These are phyloP conservation scores for Filobasidium floriforme DNA, from an alignment of 768 basidiomycete genomes.

Conservation along the genomic window DNA sequence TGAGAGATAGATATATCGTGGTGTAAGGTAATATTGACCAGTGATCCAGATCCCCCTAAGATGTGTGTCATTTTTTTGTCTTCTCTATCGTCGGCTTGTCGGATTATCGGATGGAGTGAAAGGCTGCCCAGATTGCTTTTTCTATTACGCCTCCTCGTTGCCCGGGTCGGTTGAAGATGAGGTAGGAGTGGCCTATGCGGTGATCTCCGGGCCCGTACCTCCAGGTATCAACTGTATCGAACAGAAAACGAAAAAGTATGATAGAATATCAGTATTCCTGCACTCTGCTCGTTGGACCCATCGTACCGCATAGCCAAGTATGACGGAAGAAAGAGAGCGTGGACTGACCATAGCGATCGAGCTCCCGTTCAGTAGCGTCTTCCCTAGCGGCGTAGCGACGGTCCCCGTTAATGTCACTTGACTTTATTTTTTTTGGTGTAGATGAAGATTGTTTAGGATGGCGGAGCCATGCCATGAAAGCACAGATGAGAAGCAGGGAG, in stretches of 20 bases:
- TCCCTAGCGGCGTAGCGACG: slow-evolving; percentile 71
- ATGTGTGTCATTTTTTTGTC: too few species aligned
- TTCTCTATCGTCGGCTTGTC: too few species aligned
- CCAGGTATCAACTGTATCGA: not conserved
- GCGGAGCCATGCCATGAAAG: not conserved
- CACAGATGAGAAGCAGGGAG: not conserved
- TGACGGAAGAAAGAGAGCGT: not conserved
- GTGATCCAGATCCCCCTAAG: too few species aligned
- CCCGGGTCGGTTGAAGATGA: too few species aligned
- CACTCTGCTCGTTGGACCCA: not conserved
- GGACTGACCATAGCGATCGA: slow-evolving; percentile 81
- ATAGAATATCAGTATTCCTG: not conserved
- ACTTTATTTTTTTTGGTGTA: too few species aligned
- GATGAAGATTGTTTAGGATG: too few species aligned
- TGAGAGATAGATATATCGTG: too few species aligned
- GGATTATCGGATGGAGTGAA: too few species aligned
- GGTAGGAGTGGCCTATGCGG: too few species aligned
- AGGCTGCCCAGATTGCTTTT: too few species aligned
- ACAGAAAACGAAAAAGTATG: not conserved
- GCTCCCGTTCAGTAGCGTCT: slow-evolving; percentile 47
- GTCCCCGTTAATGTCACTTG: slow-evolving; percentile 71
- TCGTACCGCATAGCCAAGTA: not conserved
- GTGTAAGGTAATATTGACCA: too few species aligned
- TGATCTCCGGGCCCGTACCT: not conserved
- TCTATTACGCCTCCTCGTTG: too few species aligned